Base-by-base conservation (phyloP, 495 filamentous ascomycete genomes). In the Mytilinidion resinicola region DNA sequence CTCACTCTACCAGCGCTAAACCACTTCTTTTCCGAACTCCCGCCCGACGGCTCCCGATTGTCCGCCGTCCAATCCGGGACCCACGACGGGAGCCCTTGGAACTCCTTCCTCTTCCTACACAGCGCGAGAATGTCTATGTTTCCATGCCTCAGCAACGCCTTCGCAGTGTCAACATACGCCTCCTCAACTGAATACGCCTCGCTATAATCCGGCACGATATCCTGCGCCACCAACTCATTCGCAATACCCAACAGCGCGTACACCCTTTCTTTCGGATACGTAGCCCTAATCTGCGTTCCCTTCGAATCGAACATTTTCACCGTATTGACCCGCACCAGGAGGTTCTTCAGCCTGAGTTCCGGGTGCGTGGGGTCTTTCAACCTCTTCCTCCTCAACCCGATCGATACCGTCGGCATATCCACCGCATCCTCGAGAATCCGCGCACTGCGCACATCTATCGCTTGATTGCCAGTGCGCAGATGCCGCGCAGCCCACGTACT, bases 241-340 rank as follows among this genome's bases (percentile, higher is more conserved):
- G 67, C 65, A 51, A 70, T 65, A 2, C 67, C 67, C 4, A 70
- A 57, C 20, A 67, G 51, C 10, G 65, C 65, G 19, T 64, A 70
- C 11, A 70, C 56, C 12, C 63, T 68, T 44, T 70, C 67, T 25
- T 60, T 49, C 1, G 60, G 59, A 35, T 66, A 59, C 9, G 51
- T 63, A 7, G 62, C 63, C 17, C 63, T 60, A 14, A 54, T 52
- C 9, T 41, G 17, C 3, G 5, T 20, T 7, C 11, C 21, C 11
- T 6, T 11, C 0, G 20, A 35, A 8, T 59, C 37, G 2, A 30
- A 30, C 25, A 47, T 41, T 35, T 54, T 54, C 20, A 33, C 20
- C 38, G 8, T 42, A 35, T 52, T 25, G 11, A 59, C 49, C 38
- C 53, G 20, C 3, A 21, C 9, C 21, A 11, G 21, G 2, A 47